A percentile compares a stretch with the other conserved stretches of the same genome.
Conservation (phyloP, 371 early-diverging fungal species). For the Saksenaea vasiformis region DNA sequence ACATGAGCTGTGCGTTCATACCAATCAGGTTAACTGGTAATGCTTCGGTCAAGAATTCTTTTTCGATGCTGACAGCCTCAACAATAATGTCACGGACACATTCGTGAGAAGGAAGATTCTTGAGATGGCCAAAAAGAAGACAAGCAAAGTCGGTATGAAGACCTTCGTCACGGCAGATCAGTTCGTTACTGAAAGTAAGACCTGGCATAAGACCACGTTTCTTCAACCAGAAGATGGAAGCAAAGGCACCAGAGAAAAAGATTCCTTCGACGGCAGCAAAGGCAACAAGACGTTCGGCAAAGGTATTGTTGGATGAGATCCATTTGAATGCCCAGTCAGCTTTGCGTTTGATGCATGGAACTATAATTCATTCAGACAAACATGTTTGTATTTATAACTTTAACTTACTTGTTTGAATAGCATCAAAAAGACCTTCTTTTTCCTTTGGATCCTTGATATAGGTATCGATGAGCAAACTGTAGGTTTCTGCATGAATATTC, state of each 20-base stretch:
- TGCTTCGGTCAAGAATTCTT: slow-evolving; percentile 96
- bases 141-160: slow-evolving; percentile 99
- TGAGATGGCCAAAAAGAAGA: slow-evolving; percentile 89
- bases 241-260: slow-evolving; percentile 99
- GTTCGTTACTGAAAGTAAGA: slow-evolving; percentile 99
- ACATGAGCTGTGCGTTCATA: slow-evolving; percentile 98
- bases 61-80: slow-evolving; percentile 97
- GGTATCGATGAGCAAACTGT: slow-evolving; percentile 98
- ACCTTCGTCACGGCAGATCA: slow-evolving; percentile 99
- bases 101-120: slow-evolving; percentile 76
- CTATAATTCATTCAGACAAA: slow-evolving; percentile 33
- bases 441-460: slow-evolving; percentile 94
- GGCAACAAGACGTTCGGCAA: slow-evolving; percentile 96
- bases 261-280: slow-evolving; percentile 99
- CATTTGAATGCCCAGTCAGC: slow-evolving; percentile 99
- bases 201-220: slow-evolving; percentile 99
- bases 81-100: slow-evolving; percentile 81
- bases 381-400: slow-evolving; percentile 1
- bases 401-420: slow-evolving; percentile 88
- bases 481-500: slow-evolving; percentile 99
- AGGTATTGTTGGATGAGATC: slow-evolving; percentile 91
- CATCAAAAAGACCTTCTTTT: slow-evolving; percentile 93
- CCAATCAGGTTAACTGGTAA: slow-evolving; percentile 97
- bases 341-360: slow-evolving; percentile 97
- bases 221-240: slow-evolving; percentile 99